Evolutionary conservation across 352 stramenopile genomes (phyloP), one percentile per base, ranked within the genome.

Genomic region (Peronospora destructor): DNA sequence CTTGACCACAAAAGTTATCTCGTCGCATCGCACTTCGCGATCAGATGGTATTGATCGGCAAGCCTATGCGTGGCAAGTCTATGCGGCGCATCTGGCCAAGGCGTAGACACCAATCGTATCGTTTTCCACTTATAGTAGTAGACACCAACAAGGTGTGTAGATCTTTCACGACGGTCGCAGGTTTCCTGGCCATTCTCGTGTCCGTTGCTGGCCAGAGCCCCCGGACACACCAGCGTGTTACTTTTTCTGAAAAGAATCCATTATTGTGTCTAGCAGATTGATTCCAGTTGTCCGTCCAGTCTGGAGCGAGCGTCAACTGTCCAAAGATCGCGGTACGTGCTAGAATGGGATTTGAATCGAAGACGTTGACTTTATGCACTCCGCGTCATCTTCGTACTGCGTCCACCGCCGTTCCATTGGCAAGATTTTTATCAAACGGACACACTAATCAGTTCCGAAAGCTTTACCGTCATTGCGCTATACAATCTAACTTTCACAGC

Each of bases 271-370:
- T 12, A 34, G 30, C 8, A 32, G 28, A 32, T 12, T 32, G 28
- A 32, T 12, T 36, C 30, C 30, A 36, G 10, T 14, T 32, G 2
- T 32, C 10, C 23, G 2, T 32, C 10, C 23, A 26, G 28, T 16
- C 11, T 36, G 4, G 1, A 36, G 26, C 16, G 17, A 29, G 21
- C n/a, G 30, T 5, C 30, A 36, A 11, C 11, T 14, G 30, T 36
- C 39, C 30, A 38, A 56, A 59, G 53, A 62, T 55, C 42, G 45
- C 14, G 28, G 35, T 14, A 45, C 30, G 34, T 16, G 45, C 25
- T 42, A 16, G 35, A 36, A 43, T 49, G 45, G 30, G 52, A 66
- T 66, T 61, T 61, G 45, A 55, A 42, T 50, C 45, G 47, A 37
- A 30, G 33, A 45, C 32, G 37, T 8, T 28, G n/a, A 17, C 39